Evolutionary conservation across 2,329 filamentous ascomycete species (phyloP), one percentile per base, ranked within the genome.

Genomic region (Metarhizium humberi): DNA sequence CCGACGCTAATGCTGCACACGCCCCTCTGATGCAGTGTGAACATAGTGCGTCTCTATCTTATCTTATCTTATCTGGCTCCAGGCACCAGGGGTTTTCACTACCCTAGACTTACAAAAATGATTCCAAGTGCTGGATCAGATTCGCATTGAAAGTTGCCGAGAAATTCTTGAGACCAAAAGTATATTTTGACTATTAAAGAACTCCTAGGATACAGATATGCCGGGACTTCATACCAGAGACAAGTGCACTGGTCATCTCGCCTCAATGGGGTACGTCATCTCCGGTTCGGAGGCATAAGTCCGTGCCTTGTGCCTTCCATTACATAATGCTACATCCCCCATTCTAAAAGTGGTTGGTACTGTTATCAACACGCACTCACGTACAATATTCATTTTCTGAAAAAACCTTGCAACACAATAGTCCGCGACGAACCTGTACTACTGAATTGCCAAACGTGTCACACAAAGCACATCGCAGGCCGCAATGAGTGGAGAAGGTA

Each of bases 401-500:
- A 5, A 13, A 16, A 16, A 40, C 13, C 14, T 4, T 40, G 38
- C 38, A 14, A 40, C 14, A 5, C 5, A 40, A 40, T 5, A 40
- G 13, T 16, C 8, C 13, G 38, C 34, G 13, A 36, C 34, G 13
- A 36, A 36, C 34, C 34, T 8, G 7, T 8, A 36, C 3, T 36
- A 36, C 34, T 13, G 13, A 13, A 8, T 13, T 36, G 8, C 8
- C 13, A 36, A 36, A 36, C 13, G 34, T 36, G 7, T 36, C 34
- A 8, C 34, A 8, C 13, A 13, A 8, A 13, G n/a, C 25, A 25
- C 29, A 52, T 47, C 16, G 18, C 30, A 10, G 20, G 25, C 20
- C 58, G 71, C 61, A 6, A 75, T 75, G 73, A 73, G 71, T 52
- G 73, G 72, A 30, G 67, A 73, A 13, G 63, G 69, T 46, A 74